phyloP scores from a whole-genome alignment of 164 flowering plant species.

The Nymphaea colorata region DNA sequence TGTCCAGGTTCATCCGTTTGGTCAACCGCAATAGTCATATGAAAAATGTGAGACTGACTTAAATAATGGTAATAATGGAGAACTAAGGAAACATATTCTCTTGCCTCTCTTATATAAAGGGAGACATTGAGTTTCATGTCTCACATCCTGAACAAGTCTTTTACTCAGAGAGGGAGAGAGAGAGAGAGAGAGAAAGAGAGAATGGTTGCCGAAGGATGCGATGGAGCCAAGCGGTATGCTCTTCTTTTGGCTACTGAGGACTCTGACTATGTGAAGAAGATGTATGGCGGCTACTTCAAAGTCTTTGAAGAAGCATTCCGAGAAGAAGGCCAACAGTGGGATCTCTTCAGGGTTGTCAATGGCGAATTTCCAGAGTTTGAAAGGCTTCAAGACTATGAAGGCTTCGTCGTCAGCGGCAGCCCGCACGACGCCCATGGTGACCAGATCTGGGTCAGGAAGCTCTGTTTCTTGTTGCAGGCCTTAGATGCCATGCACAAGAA shows the following conservation, averaged over 20 bases:
- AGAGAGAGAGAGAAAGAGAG: background rate
- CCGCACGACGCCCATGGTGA: constrained; percentile 64
- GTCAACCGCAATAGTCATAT: no score
- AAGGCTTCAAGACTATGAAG: constrained; percentile 46
- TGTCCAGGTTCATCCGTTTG: no score
- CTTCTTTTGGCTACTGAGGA: constrained; percentile 53
- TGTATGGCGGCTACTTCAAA: constrained; percentile 72
- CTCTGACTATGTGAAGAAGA: constrained; percentile 66
- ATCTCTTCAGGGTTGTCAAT: constrained; percentile 51
- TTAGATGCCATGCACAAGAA: constrained; percentile 57
- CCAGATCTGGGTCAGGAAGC: constrained; percentile 60
- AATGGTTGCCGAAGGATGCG: constrained; percentile 13
- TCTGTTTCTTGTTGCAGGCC: constrained; percentile 42
- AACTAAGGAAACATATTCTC: background rate
- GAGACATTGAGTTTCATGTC: background rate
- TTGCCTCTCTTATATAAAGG: background rate
- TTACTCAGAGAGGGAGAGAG: background rate
- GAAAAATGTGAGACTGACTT: no score
- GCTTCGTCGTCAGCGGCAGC: constrained; percentile 75
- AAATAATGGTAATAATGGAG: background rate
- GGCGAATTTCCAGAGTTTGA: constrained; percentile 60
- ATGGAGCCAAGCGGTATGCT: constrained; percentile 36
- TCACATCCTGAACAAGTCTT: background rate
- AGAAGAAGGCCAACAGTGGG: constrained; percentile 70
- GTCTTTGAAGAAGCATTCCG: constrained; percentile 57